A percentile compares a stretch with the other conserved stretches of the same genome.
phyloP scores from a whole-genome alignment of 1,284 basidiomycete species.

The Phaffia rhodozyma region DNA sequence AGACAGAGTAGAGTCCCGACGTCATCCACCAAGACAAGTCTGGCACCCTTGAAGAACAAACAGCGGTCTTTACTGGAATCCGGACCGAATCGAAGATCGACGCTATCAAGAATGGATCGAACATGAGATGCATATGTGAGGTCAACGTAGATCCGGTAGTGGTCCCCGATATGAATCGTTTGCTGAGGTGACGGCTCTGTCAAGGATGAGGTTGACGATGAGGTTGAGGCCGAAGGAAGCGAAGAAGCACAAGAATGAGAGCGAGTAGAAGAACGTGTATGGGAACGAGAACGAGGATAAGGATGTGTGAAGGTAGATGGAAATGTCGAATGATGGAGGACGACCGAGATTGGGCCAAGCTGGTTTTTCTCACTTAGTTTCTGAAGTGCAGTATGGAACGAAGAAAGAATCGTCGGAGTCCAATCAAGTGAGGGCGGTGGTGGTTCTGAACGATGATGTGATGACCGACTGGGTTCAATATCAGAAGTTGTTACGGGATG shows the following conservation, averaged over 20 bases:
- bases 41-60: slow-evolving; percentile 31
- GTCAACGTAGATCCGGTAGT: slow-evolving; percentile 9
- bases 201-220: slow-evolving; percentile 49
- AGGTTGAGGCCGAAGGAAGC: slow-evolving; percentile 22
- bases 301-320: too few relatives aligned
- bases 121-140: slow-evolving; percentile 31
- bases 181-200: slow-evolving; percentile 52
- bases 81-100: slow-evolving; percentile 62
- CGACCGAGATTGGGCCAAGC: slow-evolving; percentile 2
- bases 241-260: too few relatives aligned
- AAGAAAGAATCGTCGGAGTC: background rate
- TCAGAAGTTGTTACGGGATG: background rate
- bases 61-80: slow-evolving; percentile 42
- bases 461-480: background rate
- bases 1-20: background rate
- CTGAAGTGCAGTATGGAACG: background rate
- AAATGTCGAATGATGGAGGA: slow-evolving; percentile 8
- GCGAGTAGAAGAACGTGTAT: too few relatives aligned
- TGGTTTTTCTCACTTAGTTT: background rate
- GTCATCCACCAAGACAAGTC: slow-evolving; percentile 40
- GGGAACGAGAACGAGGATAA: too few relatives aligned
- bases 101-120: slow-evolving; percentile 49
- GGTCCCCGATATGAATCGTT: background rate
- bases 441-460: background rate
- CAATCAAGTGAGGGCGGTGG: background rate